Evolutionary conservation across 352 stramenopile genomes (phyloP).

Genomic region (Globisporangium iwayamae): DNA sequence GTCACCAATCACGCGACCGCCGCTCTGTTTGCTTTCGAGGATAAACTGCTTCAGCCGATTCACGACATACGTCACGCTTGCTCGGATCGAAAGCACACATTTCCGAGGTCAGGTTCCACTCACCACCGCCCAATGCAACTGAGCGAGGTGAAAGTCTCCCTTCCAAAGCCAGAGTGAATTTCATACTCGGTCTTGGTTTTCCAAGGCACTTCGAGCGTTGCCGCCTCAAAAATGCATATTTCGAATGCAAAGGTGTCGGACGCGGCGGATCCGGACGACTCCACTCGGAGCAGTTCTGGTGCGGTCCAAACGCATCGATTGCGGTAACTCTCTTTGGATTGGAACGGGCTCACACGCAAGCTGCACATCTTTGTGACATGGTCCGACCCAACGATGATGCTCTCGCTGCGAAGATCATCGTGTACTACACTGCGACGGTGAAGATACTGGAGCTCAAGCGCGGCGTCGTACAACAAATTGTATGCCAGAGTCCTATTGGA

Average conservation of each 20-base stretch:
- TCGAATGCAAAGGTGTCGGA: not conserved
- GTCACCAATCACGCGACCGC: not conserved
- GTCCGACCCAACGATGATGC: not conserved
- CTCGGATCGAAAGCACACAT: slow-evolving; percentile 51
- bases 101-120: slow-evolving; percentile 42
- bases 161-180: not conserved
- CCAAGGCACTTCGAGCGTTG: not conserved
- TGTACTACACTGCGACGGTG: not conserved
- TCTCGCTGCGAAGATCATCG: not conserved
- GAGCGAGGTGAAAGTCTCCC: too few relatives aligned
- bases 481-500: not conserved
- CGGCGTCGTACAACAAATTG: slow-evolving; percentile 20
- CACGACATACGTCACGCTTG: slow-evolving; percentile 2
- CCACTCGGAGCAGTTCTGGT: too few relatives aligned
- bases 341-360: too few relatives aligned
- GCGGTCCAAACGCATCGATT: too few relatives aligned
- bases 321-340: too few relatives aligned
- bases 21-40: not conserved
- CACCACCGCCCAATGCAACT: slow-evolving; percentile 28
- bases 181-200: not conserved
- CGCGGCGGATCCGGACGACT: too few relatives aligned
- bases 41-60: not conserved
- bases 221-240: not conserved
- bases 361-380: not conserved
- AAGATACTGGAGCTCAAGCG: not conserved